These are phyloP conservation scores for Panicum miliaceum DNA, from an alignment of 176 grass and related monocot species.

Conservation along the genomic window DNA sequence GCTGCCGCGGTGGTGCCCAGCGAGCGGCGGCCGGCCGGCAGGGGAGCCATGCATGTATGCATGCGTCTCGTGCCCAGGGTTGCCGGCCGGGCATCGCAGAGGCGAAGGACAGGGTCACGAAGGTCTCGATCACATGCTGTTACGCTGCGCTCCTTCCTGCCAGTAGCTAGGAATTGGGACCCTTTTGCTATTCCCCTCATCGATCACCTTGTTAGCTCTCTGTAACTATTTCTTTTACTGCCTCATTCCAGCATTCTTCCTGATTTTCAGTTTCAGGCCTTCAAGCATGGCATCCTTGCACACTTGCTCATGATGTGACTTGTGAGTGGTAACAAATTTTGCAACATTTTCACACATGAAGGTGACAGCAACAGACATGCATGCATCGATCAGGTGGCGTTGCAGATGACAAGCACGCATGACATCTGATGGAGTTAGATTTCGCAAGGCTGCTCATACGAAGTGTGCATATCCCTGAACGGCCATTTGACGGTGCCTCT, in stretches of 20 bases:
- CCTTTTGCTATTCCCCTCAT: neutral
- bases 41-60: slow-evolving; percentile 22
- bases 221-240: neutral
- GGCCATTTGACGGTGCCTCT: neutral
- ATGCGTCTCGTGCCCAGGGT: neutral
- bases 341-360: neutral
- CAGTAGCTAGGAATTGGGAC: neutral
- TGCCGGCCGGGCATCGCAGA: neutral
- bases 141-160: neutral
- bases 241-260: neutral
- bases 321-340: too few species aligned
- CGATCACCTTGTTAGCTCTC: too few species aligned
- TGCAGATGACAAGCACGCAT: neutral
- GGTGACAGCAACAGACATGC: neutral
- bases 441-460: neutral
- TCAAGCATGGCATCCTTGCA: neutral
- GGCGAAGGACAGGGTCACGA: neutral
- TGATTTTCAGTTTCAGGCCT: neutral
- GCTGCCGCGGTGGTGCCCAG: neutral
- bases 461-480: too few species aligned
- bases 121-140: slow-evolving; percentile 3
- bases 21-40: neutral
- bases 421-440: neutral
- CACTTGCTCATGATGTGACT: neutral
- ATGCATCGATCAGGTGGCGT: neutral